Conservation (phyloP, 768 basidiomycete species). For the Rhodosporidiobolus odoratus region DNA sequence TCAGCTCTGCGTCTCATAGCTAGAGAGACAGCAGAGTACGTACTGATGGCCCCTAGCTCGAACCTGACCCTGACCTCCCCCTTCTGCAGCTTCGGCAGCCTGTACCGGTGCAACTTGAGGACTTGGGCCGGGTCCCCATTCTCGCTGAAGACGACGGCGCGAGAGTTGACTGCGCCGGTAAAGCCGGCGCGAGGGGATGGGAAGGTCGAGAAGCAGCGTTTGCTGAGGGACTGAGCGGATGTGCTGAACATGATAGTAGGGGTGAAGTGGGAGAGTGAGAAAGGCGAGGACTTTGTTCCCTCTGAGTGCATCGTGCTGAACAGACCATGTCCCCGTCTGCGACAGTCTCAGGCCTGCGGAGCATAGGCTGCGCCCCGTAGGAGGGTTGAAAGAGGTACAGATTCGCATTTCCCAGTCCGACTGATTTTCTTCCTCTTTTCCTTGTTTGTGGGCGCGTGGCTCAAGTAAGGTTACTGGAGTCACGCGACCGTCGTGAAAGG, state of each 20-base stretch:
- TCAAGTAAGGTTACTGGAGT: too few relatives aligned
- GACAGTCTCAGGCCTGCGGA: too few relatives aligned
- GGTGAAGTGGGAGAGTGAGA: neutral
- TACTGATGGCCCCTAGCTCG: constrained; percentile 32
- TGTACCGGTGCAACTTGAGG: constrained; percentile 18
- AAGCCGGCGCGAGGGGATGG: constrained; percentile 6
- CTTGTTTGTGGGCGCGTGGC: too few relatives aligned
- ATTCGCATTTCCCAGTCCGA: too few relatives aligned
- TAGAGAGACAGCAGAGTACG: neutral
- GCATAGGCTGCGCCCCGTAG: too few relatives aligned
- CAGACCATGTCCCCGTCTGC: too few relatives aligned
- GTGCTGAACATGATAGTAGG: constrained; percentile 8
- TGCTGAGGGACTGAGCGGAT: neutral
- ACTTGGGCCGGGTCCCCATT: constrained; percentile 29
- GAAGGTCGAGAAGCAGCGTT: constrained; percentile 6
- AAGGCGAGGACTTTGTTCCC: neutral
- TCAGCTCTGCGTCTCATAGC: neutral
- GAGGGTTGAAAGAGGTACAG: too few relatives aligned
- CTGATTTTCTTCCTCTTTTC: too few relatives aligned
- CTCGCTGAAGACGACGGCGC: constrained; percentile 33
- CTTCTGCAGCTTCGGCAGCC: constrained; percentile 19
- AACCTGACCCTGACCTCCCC: constrained; percentile 31
- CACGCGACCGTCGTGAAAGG: too few relatives aligned
- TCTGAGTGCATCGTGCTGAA: neutral
- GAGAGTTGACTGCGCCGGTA: constrained; percentile 17